phyloP scores from a whole-genome alignment of 148 eudicot species.

The Vaccinium myrtillus region DNA sequence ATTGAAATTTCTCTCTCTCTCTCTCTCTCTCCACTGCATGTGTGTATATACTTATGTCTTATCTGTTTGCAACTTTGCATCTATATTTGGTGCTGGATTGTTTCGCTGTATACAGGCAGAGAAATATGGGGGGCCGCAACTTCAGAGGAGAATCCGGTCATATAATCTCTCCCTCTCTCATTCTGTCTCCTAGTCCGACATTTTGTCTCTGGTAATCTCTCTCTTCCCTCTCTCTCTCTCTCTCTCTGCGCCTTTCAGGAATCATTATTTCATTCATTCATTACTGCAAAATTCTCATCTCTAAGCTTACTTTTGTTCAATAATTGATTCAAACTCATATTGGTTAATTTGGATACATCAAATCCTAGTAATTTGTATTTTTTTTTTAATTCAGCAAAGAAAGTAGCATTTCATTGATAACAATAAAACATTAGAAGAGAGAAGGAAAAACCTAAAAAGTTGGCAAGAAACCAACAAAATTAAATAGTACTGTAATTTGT shows the following conservation, averaged over 20 bases:
- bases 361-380: background rate
- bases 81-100: conserved; percentile 14
- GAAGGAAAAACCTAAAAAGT: too few species aligned
- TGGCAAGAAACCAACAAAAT: too few species aligned
- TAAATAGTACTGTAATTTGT: too few species aligned
- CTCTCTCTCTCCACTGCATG: too few species aligned
- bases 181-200: conserved; percentile 10
- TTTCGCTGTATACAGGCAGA: background rate
- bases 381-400: too few species aligned
- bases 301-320: background rate
- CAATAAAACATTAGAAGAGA: too few species aligned
- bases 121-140: conserved; percentile 16
- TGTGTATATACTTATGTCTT: background rate
- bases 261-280: conserved; percentile 3
- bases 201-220: conserved; percentile 20
- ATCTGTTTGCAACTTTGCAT: background rate
- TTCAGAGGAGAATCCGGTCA: conserved; percentile 18
- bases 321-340: background rate
- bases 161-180: conserved; percentile 8
- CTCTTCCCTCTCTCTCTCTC: background rate
- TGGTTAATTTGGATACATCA: background rate
- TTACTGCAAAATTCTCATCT: background rate
- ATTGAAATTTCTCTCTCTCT: background rate
- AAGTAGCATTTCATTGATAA: too few species aligned
- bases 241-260: conserved; percentile 10